Evolutionary conservation across 495 filamentous ascomycete genomes (phyloP).

Genomic region (Hyaloscypha finlandica): DNA sequence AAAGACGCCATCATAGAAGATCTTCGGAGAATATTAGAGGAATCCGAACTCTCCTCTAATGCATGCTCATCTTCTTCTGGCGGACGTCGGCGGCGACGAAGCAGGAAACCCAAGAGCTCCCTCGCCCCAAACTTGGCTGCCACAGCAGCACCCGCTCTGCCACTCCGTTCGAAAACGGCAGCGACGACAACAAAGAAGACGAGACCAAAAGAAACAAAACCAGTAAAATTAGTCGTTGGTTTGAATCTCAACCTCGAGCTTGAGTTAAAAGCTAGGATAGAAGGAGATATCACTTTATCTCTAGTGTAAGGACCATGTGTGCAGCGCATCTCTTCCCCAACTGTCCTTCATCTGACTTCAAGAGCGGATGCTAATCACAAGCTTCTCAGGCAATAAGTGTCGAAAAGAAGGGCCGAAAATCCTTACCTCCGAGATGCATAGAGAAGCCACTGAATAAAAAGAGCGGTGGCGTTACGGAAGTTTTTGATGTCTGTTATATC

Average conservation of each 20-base stretch:
- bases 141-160: background rate
- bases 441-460: slow-evolving; percentile 2
- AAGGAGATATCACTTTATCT: slow-evolving; percentile 40
- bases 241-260: slow-evolving; percentile 41
- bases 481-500: slow-evolving; percentile 12
- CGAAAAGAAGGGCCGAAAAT: slow-evolving; percentile 11
- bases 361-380: background rate
- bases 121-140: background rate
- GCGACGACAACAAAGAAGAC: background rate
- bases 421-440: background rate
- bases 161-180: background rate
- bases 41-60: slow-evolving; percentile 16
- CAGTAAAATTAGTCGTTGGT: slow-evolving; percentile 37
- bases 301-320: slow-evolving; percentile 35
- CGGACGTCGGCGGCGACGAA: background rate
- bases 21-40: slow-evolving; percentile 1
- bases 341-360: background rate
- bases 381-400: slow-evolving; percentile 15
- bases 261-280: slow-evolving; percentile 39
- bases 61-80: slow-evolving; percentile 1
- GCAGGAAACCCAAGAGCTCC: background rate
- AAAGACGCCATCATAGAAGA: slow-evolving; percentile 13
- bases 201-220: slow-evolving; percentile 21
- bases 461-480: background rate
- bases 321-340: background rate